Evolutionary conservation across 306 rosid species (phyloP).

Genomic region (Alnus glutinosa): DNA sequence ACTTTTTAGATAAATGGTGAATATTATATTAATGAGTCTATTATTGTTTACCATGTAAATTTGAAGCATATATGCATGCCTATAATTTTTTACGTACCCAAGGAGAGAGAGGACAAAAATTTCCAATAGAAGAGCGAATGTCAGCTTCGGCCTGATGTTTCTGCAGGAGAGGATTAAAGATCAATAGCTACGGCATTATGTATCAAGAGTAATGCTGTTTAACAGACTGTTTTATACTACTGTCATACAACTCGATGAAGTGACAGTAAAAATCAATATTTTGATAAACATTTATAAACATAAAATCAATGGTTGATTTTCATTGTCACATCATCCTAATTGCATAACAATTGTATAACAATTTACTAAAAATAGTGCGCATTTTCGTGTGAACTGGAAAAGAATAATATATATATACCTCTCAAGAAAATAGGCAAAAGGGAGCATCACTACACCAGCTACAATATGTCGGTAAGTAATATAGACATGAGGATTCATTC

Average conservation of each 20-base stretch:
- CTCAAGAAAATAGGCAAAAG: slow-evolving; percentile 80
- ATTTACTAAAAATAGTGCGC: too few relatives aligned
- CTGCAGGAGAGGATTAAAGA: slow-evolving; percentile 38
- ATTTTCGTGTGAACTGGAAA: not conserved
- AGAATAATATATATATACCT: slow-evolving; percentile 36
- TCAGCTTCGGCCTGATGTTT: slow-evolving; percentile 64
- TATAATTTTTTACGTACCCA: slow-evolving; percentile 49
- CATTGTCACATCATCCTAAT: too few relatives aligned
- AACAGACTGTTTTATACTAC: too few relatives aligned
- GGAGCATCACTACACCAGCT: slow-evolving; percentile 48
- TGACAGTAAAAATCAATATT: too few relatives aligned
- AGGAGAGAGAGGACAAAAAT: slow-evolving; percentile 74
- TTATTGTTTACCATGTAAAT: not conserved
- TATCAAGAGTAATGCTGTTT: too few relatives aligned
- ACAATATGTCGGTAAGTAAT: slow-evolving; percentile 74
- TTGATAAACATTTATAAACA: too few relatives aligned
- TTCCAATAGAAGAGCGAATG: slow-evolving; percentile 56
- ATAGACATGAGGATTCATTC: slow-evolving; percentile 83
- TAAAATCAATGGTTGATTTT: too few relatives aligned
- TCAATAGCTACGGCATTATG: not conserved
- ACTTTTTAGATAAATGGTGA: not conserved
- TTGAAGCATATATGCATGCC: not conserved
- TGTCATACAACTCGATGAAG: too few relatives aligned
- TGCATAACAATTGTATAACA: too few relatives aligned
- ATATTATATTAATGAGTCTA: too few relatives aligned